Evolutionary conservation across 805 yeast genomes (phyloP).

Genomic region (Saccharomycopsis malanga): DNA sequence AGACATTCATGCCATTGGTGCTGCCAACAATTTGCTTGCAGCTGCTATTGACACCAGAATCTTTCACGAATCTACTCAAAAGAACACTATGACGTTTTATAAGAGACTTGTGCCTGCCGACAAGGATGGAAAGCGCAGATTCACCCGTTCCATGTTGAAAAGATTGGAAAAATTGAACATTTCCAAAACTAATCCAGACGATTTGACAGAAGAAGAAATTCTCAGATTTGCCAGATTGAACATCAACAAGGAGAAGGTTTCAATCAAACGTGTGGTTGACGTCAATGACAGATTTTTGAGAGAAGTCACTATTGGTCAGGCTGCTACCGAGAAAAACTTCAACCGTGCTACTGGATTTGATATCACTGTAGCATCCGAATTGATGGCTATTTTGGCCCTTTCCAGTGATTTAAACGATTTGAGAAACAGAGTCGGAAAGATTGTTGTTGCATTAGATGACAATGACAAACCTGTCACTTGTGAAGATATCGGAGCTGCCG

Average conservation of each 20-base stretch:
- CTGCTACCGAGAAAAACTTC: conserved; percentile 86
- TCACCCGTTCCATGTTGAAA: conserved; percentile 71
- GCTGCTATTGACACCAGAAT: conserved; percentile 97
- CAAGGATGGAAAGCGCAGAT: conserved; percentile 65
- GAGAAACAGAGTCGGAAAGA: conserved; percentile 79
- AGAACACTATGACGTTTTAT: conserved; percentile 67
- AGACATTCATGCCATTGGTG: conserved; percentile 93
- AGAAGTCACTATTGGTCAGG: conserved; percentile 84
- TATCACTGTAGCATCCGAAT: conserved; percentile 92
- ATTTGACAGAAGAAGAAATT: conserved; percentile 71
- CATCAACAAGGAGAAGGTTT: conserved; percentile 83
- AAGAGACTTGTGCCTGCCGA: conserved; percentile 81
- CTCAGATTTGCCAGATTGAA: conserved; percentile 71
- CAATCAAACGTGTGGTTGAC: conserved; percentile 91
- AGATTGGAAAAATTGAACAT: conserved; percentile 81
- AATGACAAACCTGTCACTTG: conserved; percentile 81
- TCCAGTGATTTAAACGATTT: conserved; percentile 72
- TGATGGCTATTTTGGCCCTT: conserved; percentile 92
- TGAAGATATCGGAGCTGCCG: conserved; percentile 93
- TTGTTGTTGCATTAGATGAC: conserved; percentile 78
- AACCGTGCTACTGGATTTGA: conserved; percentile 88
- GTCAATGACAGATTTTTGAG: conserved; percentile 88
- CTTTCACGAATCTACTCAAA: conserved; percentile 89
- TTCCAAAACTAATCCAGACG: conserved; percentile 69
- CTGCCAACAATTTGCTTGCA: conserved; percentile 88